These are phyloP conservation scores for Hypoxylon crocopeplum DNA, from an alignment of 495 filamentous ascomycete species.

Conservation along the genomic window DNA sequence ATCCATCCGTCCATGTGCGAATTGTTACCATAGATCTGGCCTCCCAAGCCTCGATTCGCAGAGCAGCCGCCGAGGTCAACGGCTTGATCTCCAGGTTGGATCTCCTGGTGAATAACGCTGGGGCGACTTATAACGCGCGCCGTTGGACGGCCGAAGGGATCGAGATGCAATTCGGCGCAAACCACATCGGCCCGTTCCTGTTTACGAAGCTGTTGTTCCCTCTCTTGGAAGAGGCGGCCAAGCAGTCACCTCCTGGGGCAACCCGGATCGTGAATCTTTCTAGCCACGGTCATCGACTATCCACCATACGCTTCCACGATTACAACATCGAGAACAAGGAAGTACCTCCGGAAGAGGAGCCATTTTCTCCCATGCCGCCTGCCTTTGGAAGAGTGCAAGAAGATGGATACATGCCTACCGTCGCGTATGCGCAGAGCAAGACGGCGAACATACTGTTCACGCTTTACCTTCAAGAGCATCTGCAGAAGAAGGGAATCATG, in stretches of 20 bases:
- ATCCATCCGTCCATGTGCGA: conserved; percentile 46
- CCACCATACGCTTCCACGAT: conserved; percentile 62
- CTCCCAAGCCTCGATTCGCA: conserved; percentile 51
- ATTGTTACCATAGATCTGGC: conserved; percentile 55
- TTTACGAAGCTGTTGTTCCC: conserved; percentile 63
- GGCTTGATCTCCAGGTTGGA: conserved; percentile 55
- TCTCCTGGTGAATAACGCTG: conserved; percentile 65
- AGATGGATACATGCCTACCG: conserved; percentile 60
- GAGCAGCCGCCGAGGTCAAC: conserved; percentile 50
- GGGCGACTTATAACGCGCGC: conserved; percentile 44
- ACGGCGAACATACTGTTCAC: conserved; percentile 68
- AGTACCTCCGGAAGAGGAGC: conserved; percentile 49
- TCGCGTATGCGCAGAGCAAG: conserved; percentile 65
- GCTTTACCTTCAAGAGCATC: conserved; percentile 50
- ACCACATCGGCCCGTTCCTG: conserved; percentile 66
- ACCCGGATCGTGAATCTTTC: conserved; percentile 53
- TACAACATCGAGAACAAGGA: conserved; percentile 58
- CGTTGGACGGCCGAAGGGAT: conserved; percentile 53
- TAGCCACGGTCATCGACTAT: conserved; percentile 59
- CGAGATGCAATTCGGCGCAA: conserved; percentile 64
- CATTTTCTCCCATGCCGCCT: conserved; percentile 36
- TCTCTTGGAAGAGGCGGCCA: conserved; percentile 49
- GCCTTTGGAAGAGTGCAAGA: conserved; percentile 44
- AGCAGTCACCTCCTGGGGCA: conserved; percentile 39
- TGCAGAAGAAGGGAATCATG: conserved; percentile 42